Percentiles rank a stretch among this genome's conserved stretches.
phyloP scores from a whole-genome alignment of 1,139 yeast species.

The Pichia norvegensis region DNA sequence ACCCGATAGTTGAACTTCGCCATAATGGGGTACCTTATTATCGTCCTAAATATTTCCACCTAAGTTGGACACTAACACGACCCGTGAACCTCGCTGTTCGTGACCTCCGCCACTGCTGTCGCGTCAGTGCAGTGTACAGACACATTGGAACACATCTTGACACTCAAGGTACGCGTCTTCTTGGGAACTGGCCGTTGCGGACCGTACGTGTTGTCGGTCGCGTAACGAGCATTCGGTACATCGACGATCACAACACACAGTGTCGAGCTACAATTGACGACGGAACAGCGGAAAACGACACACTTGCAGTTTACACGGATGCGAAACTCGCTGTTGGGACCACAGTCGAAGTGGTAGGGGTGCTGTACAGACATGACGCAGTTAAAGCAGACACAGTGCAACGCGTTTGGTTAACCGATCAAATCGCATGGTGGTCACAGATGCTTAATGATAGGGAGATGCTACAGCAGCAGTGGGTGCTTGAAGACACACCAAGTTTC shows the following conservation, averaged over 20 bases:
- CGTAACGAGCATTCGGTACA: constrained; percentile 22
- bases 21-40: constrained; percentile 26
- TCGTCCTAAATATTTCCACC: constrained; percentile 31
- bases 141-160: constrained; percentile 6
- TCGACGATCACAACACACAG: constrained; percentile 6
- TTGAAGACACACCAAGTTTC: not conserved
- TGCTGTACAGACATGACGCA: not conserved
- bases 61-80: constrained; percentile 27
- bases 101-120: not conserved
- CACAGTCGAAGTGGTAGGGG: not conserved
- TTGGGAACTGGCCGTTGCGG: constrained; percentile 34
- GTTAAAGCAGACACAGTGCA: not conserved
- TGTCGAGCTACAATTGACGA: not conserved
- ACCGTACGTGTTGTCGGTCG: constrained; percentile 29
- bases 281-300: not conserved
- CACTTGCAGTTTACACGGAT: not conserved
- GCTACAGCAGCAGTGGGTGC: not conserved
- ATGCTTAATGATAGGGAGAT: not conserved
- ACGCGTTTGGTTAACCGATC: not conserved
- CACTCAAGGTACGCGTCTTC: constrained; percentile 2
- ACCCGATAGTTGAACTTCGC: constrained; percentile 4
- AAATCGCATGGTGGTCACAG: not conserved
- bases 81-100: not conserved
- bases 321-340: not conserved
- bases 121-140: constrained; percentile 3